Evolutionary conservation across 129 eudicot species (phyloP).

Genomic region (Centella asiatica): DNA sequence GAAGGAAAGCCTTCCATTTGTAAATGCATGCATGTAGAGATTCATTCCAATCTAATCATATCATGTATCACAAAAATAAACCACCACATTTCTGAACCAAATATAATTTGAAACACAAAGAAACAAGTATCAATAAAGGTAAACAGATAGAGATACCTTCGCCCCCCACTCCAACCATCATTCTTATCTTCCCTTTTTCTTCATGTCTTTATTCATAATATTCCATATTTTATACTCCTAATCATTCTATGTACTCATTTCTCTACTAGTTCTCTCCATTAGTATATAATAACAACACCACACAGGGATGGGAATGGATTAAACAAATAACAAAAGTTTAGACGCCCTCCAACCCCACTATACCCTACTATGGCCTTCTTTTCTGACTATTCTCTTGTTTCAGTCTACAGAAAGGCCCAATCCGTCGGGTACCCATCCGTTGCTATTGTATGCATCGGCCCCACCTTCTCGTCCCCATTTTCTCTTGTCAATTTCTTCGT

Average conservation of each 20-base stretch:
- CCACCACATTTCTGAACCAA: background rate
- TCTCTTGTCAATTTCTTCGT: too few species aligned
- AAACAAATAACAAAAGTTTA: slow-evolving; percentile 14
- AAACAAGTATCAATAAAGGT: slow-evolving; percentile 5
- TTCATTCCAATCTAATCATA: slow-evolving; percentile 17
- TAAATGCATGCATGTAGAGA: slow-evolving; percentile 22
- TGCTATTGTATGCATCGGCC: too few species aligned
- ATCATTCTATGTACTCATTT: background rate
- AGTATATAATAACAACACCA: background rate
- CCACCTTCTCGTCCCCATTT: background rate
- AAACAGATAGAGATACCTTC: background rate
- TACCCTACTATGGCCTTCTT: slow-evolving; percentile 10
- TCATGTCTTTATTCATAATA: background rate
- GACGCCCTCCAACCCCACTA: slow-evolving; percentile 9
- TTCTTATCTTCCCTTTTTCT: background rate
- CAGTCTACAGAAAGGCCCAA: slow-evolving; percentile 24
- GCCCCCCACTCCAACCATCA: background rate
- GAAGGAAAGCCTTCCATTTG: slow-evolving; percentile 6
- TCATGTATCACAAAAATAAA: background rate
- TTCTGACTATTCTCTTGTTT: slow-evolving; percentile 19
- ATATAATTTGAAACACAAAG: background rate
- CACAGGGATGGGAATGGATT: background rate
- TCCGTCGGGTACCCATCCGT: too few species aligned
- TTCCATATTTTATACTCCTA: background rate
- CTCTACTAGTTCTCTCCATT: background rate